Base-by-base conservation (phyloP, 2,329 filamentous ascomycete genomes). In the Coleophoma eucalyptorum region DNA sequence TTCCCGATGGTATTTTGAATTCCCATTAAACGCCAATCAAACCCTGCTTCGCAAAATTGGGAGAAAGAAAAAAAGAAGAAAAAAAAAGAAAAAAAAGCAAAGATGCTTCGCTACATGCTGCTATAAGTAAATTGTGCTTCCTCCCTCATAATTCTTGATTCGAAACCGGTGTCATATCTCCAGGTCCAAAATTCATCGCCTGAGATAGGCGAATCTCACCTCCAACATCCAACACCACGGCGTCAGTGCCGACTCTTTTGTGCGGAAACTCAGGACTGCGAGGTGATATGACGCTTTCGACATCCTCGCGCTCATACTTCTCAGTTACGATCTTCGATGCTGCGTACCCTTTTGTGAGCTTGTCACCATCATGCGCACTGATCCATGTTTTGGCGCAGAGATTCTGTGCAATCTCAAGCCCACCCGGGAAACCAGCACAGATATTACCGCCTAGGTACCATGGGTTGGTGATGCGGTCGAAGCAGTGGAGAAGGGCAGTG, bases 401-500 rank as follows among this genome's bases (percentile, higher is more conserved):
- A 18, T 71, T 72, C 35, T 71, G 66, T 2, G 81, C 81, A 21
- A 83, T 79, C 50, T 81, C 75, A 21, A 77, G 63, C 0, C 84
- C 84, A 11, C 76, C 74, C 0, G 81, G 79, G 10, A 76, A 74
- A 1, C 82, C 83, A 2, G 73, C 70, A 20, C 77, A 78, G 47
- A 83, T 76, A 47, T 79, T 77, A 0, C 82, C 81, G 34, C 81
- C 82, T 2, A 85, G 52, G 66, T 79, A 84, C 78, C 80, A 84
- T 1, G 80, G 79, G 42, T 80, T 82, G 18, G 73, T 68, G 21
- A 84, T 75, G 8, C 69, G 69, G 58, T 86, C 80, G 66, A 87
- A 83, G 48, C 78, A 80, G 63, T 88, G 84, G 15, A 89, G 71
- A 4, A 89, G 76, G 0, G 79, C 77, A 0, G 81, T 86, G 16